Percentiles rank a stretch among this genome's conserved stretches.
Evolutionary conservation across 495 filamentous ascomycete genomes (phyloP).

Genomic region (Xylaria flabelliformis): DNA sequence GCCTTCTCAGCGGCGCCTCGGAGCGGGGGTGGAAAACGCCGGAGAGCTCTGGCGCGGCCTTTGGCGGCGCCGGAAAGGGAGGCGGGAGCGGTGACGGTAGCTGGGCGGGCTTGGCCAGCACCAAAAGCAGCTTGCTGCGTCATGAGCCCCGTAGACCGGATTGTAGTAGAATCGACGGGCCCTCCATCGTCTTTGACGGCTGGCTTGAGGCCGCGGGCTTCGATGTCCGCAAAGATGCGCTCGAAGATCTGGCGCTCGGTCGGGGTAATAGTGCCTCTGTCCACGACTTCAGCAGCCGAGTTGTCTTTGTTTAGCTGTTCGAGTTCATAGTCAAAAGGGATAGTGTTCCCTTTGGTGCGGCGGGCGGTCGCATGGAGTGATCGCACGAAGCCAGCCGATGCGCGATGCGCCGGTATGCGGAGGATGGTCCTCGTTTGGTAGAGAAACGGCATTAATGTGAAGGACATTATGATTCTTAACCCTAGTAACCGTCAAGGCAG

Average conservation of each 20-base stretch:
- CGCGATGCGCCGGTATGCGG: slow-evolving; percentile 35
- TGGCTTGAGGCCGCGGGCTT: slow-evolving; percentile 38
- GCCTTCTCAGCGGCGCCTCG: slow-evolving; percentile 48
- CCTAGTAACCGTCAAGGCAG: neutral
- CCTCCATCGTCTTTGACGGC: neutral
- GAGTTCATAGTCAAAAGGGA: slow-evolving; percentile 27
- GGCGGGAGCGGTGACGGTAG: slow-evolving; percentile 24
- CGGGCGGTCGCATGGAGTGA: slow-evolving; percentile 31
- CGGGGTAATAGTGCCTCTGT: slow-evolving; percentile 61
- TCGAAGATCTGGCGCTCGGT: slow-evolving; percentile 62
- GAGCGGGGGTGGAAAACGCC: slow-evolving; percentile 49
- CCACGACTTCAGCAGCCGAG: neutral
- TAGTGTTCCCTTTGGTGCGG: slow-evolving; percentile 2
- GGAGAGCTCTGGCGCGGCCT: slow-evolving; percentile 45
- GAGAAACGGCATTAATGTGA: slow-evolving; percentile 65
- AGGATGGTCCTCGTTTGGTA: slow-evolving; percentile 73
- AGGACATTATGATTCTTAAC: slow-evolving; percentile 37
- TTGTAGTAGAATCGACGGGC: neutral
- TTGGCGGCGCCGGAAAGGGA: slow-evolving; percentile 25
- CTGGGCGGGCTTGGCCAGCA: slow-evolving; percentile 25
- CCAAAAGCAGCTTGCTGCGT: slow-evolving; percentile 43
- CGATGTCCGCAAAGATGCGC: slow-evolving; percentile 64
- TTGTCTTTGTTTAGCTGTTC: neutral
- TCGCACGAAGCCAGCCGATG: slow-evolving; percentile 27
- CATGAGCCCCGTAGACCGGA: slow-evolving; percentile 40